A percentile compares a stretch with the other conserved stretches of the same genome.
These are phyloP conservation scores for Mycosarcoma mackinlayi DNA, from an alignment of 1,284 basidiomycete genomes.

Conservation along the genomic window DNA sequence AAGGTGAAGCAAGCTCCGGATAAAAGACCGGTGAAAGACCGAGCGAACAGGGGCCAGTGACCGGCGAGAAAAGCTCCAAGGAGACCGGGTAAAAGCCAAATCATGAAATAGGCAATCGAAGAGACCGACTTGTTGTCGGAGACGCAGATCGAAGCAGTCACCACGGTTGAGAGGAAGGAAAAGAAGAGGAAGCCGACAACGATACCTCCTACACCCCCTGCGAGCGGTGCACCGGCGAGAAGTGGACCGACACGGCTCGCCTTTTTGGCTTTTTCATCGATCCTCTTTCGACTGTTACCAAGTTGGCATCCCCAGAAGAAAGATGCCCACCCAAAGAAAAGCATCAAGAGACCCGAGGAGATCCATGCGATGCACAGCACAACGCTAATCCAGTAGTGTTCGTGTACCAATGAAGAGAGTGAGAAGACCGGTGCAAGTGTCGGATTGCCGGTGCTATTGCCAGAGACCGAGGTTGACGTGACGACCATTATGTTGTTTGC, in stretches of 20 bases:
- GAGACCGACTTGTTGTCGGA: conserved; percentile 21
- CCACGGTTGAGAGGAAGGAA: conserved; percentile 46
- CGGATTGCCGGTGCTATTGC: not conserved
- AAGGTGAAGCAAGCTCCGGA: conserved; percentile 47
- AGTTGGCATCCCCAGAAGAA: conserved; percentile 53
- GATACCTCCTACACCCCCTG: conserved; percentile 54
- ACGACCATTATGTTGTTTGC: not conserved
- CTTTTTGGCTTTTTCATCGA: conserved; percentile 23
- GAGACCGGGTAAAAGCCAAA: conserved; percentile 57
- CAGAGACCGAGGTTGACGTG: not conserved
- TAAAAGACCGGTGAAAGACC: conserved; percentile 44
- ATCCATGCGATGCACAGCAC: conserved; percentile 59
- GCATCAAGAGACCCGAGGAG: conserved; percentile 40
- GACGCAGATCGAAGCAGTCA: conserved; percentile 44
- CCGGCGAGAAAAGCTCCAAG: conserved; percentile 48
- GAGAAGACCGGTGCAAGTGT: conserved; percentile 21
- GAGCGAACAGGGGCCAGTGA: conserved; percentile 42
- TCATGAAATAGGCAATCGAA: conserved; percentile 40
- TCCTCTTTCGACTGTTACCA: conserved; percentile 14
- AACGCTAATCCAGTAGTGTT: conserved; percentile 44
- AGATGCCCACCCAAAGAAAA: conserved; percentile 61
- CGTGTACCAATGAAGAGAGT: conserved; percentile 22
- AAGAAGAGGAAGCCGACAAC: conserved; percentile 56
- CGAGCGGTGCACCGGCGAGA: conserved; percentile 32
- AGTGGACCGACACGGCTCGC: conserved; percentile 3